Base-by-base conservation (phyloP, 2,329 filamentous ascomycete species). In the Hypoxylon sp. region DNA sequence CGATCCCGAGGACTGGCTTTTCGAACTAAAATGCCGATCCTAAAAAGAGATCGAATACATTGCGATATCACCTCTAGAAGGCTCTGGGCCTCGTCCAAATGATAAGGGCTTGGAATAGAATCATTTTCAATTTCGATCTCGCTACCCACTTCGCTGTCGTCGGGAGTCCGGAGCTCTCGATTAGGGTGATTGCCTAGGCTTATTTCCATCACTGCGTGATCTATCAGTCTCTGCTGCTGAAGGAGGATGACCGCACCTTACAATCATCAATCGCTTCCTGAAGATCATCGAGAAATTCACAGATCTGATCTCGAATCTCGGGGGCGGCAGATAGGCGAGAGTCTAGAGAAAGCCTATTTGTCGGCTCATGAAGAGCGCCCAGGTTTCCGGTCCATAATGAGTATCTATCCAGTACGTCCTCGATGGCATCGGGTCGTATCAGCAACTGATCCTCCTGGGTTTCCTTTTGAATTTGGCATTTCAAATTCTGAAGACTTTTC, bases 201-300 rank as follows among this genome's bases (percentile, higher is more conserved):
- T 13, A 41, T 53, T 3, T 53, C 50, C 13, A 25, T 53, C 13
- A 53, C 50, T 53, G 19, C 17, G n/a, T 2, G n/a, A 53, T 38
- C 5, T 14, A 41, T 53, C 34, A 53, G 50, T 28, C 23, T 38
- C 17, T 38, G 17, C 19, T 13, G 1, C 13, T 7, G 10, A 5
- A 25, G 50, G 32, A 41, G 6, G 13, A 38, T n/a, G 28, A 53
- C 17, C n/a, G 11, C 14, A 11, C 30, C 55, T 58, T 23, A 58
- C 55, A 36, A 25, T 58, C 55, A 19, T 58, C 55, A 25, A 58
- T 25, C 10, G 55, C 55, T 49, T 58, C 55, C 28, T 58, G 55
- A 11, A 58, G 55, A 23, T 58, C 41, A 17, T 49, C 43, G 5
- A 58, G 41, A 34, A 36, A 58, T 25, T 49, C 43, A 25, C 43